Base-by-base conservation (phyloP, 768 basidiomycete genomes). In the Stropharia rugosoannulata region DNA sequence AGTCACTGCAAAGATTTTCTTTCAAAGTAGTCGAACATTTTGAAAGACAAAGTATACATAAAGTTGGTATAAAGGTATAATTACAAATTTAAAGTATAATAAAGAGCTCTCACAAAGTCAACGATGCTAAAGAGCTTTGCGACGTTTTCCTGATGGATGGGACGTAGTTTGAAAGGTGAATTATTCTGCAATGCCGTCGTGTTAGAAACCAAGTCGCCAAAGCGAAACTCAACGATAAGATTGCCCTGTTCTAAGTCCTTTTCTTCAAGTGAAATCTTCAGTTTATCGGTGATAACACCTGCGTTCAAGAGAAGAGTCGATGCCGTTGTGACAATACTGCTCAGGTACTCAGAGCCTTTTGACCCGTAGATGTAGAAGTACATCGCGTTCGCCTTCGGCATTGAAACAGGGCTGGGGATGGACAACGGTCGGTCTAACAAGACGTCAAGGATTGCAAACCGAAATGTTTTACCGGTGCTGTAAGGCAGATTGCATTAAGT, bases 341-440 rank as follows among this genome's bases (percentile, higher is more conserved):
- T 74, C 49, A 78, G 61, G 62, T 73, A 68, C 25, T 52, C 45
- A 41, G 72, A 61, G 29, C 59, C 54, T 2, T 16, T 9, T 6
- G 67, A 67, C 19, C 76, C 74, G 44, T 75, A 79, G 16, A 78
- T 57, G 59, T 74, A 76, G 66, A 78, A 78, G 4, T 73, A 75
- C 59, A 68, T 73, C 15, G 56, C 22, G 22, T 22, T 22, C 22
- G 52, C 36, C 68, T 22, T 62, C 13, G 75, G 73, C 38, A 67
- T 65, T 11, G 59, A 50, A 18, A 51, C n/a, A 36, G 70, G 69
- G 27, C 70, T 68, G 55, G 60, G 58, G 18, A 70, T 64, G 27
- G 59, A 52, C 4, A 78, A 62, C 6, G 66, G 57, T 4, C 65
- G 61, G 29, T 73, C 61, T 54, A 66, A 69, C 48, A 77, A 45